phyloP scores from a whole-genome alignment of 352 stramenopile genomes.

The Phytophthora europaea region DNA sequence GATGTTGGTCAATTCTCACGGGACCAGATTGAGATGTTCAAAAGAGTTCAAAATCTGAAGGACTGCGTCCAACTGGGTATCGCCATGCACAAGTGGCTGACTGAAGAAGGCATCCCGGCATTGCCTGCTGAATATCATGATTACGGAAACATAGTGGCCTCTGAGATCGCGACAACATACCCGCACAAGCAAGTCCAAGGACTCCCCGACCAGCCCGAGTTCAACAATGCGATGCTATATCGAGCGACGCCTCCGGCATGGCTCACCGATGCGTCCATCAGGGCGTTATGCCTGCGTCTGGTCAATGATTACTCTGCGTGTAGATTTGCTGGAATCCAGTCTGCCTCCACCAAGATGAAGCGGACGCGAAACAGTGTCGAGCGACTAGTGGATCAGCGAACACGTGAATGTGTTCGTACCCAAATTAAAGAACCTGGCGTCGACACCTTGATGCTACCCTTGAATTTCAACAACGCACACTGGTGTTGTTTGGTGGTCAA shows the following conservation, averaged over 20 bases:
- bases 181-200: conserved; percentile 3
- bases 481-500: too few relatives aligned
- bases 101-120: neutral
- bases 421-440: too few relatives aligned
- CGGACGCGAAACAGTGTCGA: too few relatives aligned
- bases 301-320: neutral
- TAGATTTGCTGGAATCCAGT: neutral
- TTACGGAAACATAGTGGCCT: neutral
- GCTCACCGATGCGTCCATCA: conserved; percentile 2
- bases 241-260: neutral
- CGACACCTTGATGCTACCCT: too few relatives aligned
- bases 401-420: too few relatives aligned
- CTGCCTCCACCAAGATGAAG: too few relatives aligned
- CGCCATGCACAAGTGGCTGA: conserved; percentile 8
- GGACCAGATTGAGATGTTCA: conserved; percentile 17
- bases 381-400: too few relatives aligned
- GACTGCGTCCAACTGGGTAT: neutral
- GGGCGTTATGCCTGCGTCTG: conserved; percentile 5
- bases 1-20: conserved; percentile 12
- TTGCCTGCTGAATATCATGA: conserved; percentile 4
- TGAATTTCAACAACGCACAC: too few relatives aligned
- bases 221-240: conserved; percentile 12
- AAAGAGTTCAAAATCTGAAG: neutral
- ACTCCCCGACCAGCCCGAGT: neutral
- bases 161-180: neutral